Evolutionary conservation across 2,329 filamentous ascomycete genomes (phyloP), one percentile per base, ranked within the genome.

Genomic region (Aspergillus candidus): DNA sequence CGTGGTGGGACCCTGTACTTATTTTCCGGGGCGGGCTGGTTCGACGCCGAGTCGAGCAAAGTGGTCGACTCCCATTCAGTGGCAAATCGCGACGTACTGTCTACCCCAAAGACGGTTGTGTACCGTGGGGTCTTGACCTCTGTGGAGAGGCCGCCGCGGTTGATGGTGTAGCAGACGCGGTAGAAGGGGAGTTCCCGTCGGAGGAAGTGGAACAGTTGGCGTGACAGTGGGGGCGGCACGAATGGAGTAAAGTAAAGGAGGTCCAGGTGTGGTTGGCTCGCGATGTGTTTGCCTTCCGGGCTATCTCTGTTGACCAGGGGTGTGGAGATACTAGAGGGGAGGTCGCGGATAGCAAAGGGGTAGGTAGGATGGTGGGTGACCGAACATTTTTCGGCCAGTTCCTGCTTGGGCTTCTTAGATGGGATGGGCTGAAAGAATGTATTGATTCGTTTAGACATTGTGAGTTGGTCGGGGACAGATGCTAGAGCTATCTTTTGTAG

Each of bases 171-270:
- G 54, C 80, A 75, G 4, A 89, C 85, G 41, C 84, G 76, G 56
- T 89, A 88, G 66, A 89, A 90, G 7, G 84, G 84, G 1, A 91
- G 66, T 48, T 84, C 76, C n/a, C 72, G 65, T 1, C 86, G 78
- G 2, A 91, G 73, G 57, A 88, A 88, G 11, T 79, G 68, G 63
- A 90, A 91, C 0, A 88, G 64, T 4, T 78, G 70, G 3, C 73
- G 72, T 14, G 79, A 72, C 10, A 79, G 70, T 11, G 73, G 63
- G 2, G 71, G 67, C 0, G 82, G 76, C 4, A 90, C 74, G 51
- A 85, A 90, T 0, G 86, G 85, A 55, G 87, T 76, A 60, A 84
- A 90, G 65, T 87, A 87, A 7, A 90, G 66, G 0, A 91, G 72
- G 59, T 90, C 83, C 0, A 90, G 73, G 50, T 89, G 77, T 0